Percentiles rank a stretch among this genome's conserved stretches.
Evolutionary conservation across 352 stramenopile genomes (phyloP).

Genomic region (Aphanomyces cochlioides): DNA sequence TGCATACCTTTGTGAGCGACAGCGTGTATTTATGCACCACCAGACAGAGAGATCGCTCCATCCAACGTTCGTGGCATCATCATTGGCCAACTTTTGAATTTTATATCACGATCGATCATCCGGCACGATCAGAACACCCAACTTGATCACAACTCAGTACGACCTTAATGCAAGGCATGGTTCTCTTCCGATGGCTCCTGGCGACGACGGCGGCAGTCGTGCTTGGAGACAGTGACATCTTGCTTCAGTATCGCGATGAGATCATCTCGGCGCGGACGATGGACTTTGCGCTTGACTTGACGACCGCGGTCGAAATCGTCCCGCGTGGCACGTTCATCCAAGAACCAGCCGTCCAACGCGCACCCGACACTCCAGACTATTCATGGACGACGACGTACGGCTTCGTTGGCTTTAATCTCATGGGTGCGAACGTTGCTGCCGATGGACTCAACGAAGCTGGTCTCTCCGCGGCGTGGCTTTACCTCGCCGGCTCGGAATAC

Average conservation of each 20-base stretch:
- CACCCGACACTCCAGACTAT: slow-evolving; percentile 20
- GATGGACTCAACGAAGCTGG: slow-evolving; percentile 26
- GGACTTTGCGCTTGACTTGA: slow-evolving; percentile 51
- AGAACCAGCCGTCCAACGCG: slow-evolving; percentile 39
- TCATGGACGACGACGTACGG: slow-evolving; percentile 22
- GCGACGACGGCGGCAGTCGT: neutral
- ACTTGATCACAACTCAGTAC: no score
- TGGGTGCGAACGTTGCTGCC: slow-evolving; percentile 16
- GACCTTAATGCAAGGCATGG: no score
- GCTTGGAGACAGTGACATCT: slow-evolving; percentile 50
- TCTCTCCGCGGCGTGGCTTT: slow-evolving; percentile 24
- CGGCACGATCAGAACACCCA: no score
- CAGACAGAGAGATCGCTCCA: no score
- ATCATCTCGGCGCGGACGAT: slow-evolving; percentile 52
- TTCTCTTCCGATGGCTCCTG: no score
- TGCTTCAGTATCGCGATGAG: slow-evolving; percentile 38
- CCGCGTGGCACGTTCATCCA: slow-evolving; percentile 45
- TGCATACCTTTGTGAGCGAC: no score
- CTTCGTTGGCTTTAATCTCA: slow-evolving; percentile 23
- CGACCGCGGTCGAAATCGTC: slow-evolving; percentile 45
- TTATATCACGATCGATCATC: no score
- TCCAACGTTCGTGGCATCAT: no score
- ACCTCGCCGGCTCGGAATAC: slow-evolving; percentile 15
- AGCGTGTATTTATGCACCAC: no score
- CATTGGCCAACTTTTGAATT: no score